Percentiles rank a stretch among this genome's conserved stretches.
These are phyloP conservation scores for Zygotorulaspora chibaensis DNA, from an alignment of 805 yeast species.

Conservation along the genomic window DNA sequence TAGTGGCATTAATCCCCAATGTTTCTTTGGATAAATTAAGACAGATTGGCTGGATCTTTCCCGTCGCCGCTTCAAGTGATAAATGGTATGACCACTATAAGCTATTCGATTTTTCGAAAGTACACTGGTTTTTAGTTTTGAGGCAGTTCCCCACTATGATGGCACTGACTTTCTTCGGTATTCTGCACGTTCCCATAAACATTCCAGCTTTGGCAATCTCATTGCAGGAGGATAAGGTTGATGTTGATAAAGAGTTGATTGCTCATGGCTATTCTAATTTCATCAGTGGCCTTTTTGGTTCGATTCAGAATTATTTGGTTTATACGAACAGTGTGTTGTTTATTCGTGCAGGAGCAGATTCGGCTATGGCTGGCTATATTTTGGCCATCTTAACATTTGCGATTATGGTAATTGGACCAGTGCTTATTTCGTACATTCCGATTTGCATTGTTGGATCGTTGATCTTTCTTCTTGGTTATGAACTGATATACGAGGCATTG, in stretches of 20 bases:
- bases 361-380: slow-evolving; percentile 83
- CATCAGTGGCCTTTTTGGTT: slow-evolving; percentile 76
- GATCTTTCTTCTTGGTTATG: slow-evolving; percentile 87
- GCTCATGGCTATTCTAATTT: slow-evolving; percentile 94
- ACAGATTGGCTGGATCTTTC: slow-evolving; percentile 80
- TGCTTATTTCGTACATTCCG: slow-evolving; percentile 88
- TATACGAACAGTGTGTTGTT: slow-evolving; percentile 91
- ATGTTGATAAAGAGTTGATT: slow-evolving; percentile 86
- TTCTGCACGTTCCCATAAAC: slow-evolving; percentile 93
- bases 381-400: slow-evolving; percentile 75
- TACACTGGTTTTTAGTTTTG: slow-evolving; percentile 69
- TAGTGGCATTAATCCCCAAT: slow-evolving; percentile 60
- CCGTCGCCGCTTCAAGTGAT: slow-evolving; percentile 46
- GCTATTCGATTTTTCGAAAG: slow-evolving; percentile 61
- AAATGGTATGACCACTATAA: slow-evolving; percentile 91
- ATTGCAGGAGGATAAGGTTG: slow-evolving; percentile 72
- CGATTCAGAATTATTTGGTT: slow-evolving; percentile 91
- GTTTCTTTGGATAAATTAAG: slow-evolving; percentile 62
- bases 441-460: slow-evolving; percentile 94
- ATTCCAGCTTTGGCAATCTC: slow-evolving; percentile 96
- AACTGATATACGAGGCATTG: slow-evolving; percentile 78
- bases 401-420: slow-evolving; percentile 86
- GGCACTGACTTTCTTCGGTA: slow-evolving; percentile 93
- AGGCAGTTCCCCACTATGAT: slow-evolving; percentile 86
- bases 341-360: slow-evolving; percentile 91